phyloP scores from a whole-genome alignment of 371 early-diverging fungal genomes.

The Actinomortierella wolfii region DNA sequence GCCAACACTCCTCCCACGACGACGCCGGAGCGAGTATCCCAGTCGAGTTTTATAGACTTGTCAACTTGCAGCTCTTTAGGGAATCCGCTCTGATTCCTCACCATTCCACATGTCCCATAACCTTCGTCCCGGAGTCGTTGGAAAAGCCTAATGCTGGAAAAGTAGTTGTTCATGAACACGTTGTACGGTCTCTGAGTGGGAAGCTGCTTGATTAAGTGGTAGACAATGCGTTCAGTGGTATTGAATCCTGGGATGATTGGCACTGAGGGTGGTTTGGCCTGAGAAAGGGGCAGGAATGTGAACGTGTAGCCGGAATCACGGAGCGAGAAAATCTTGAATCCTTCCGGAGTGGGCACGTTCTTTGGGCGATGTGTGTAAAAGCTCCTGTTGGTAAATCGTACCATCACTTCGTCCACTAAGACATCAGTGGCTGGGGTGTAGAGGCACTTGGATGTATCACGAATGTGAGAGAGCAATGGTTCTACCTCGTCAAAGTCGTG shows the following conservation, averaged over 20 bases:
- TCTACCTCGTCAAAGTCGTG: constrained; percentile 11
- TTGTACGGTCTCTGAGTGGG: constrained; percentile 7
- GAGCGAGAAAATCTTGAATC: constrained; percentile 31
- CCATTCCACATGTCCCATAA: constrained; percentile 30
- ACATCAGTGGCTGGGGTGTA: constrained; percentile 12
- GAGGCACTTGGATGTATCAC: constrained; percentile 9
- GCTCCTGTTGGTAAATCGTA: constrained; percentile 25
- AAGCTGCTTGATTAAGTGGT: constrained; percentile 13
- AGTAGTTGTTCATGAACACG: constrained; percentile 37
- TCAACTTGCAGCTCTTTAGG: constrained; percentile 2
- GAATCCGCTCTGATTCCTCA: neutral
- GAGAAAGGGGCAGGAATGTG: neutral
- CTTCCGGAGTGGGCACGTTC: constrained; percentile 17
- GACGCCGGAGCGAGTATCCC: constrained; percentile 9
- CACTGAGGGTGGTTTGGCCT: neutral
- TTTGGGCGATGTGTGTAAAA: constrained; percentile 20
- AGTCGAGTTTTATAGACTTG: constrained; percentile 1
- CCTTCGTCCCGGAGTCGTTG: constrained; percentile 1
- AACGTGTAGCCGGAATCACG: constrained; percentile 30
- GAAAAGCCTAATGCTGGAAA: constrained; percentile 20
- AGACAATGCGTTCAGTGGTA: constrained; percentile 5
- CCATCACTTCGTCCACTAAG: constrained; percentile 23
- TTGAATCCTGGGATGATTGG: neutral
- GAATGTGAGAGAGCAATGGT: constrained; percentile 5
- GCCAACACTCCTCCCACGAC: constrained; percentile 10